Base-by-base conservation (phyloP, 306 rosid genomes). In the Gynostemma pentaphyllum region DNA sequence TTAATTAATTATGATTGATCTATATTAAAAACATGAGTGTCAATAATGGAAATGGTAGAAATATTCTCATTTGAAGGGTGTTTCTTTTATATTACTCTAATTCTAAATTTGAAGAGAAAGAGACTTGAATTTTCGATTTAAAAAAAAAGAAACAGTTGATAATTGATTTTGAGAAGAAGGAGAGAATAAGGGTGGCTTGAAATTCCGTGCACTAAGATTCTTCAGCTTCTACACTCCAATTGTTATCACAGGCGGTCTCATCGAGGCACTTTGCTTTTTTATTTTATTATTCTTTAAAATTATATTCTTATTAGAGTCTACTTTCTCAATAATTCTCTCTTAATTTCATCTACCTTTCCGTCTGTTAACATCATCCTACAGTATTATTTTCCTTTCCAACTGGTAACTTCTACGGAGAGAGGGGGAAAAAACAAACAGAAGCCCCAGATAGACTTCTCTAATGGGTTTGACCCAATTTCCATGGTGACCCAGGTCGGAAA, bases 351-450 rank as follows among this genome's bases (percentile, higher is more conserved):
- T 13, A n/a, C n/a, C 42, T 4, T 51, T 51, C 45, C 23, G 37
- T 3, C 32, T 8, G 34, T 60, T 60, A 60, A 37, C 48, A 60
- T 39, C 65, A 13, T 14, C 34, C 2, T 21, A 60, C 26, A 60
- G 47, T 32, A 73, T 72, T 70, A 74, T 66, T 69, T 80, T 76
- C 81, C 75, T 71, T 67, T 67, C 47, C 60, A 51, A 57, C 69
- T 62, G 79, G 77, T 64, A 32, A 66, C 68, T 67, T 14, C 64
- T 27, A n/a, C 27, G 24, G 34, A 3, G 44, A 59, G 45, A 55
- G 54, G 73, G 59, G 44, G 50, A 51, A 74, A 44, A 64, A 66
- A n/a, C n/a, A 72, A 66, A 74, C 42, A 73, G 45, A 69, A 61
- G 59, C 68, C 74, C 78, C 74, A 34, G 60, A 59, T n/a, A n/a